A percentile compares a stretch with the other conserved stretches of the same genome.
These are phyloP conservation scores for Colletotrichum chrysophilum DNA, from an alignment of 2,329 filamentous ascomycete species.

Conservation along the genomic window DNA sequence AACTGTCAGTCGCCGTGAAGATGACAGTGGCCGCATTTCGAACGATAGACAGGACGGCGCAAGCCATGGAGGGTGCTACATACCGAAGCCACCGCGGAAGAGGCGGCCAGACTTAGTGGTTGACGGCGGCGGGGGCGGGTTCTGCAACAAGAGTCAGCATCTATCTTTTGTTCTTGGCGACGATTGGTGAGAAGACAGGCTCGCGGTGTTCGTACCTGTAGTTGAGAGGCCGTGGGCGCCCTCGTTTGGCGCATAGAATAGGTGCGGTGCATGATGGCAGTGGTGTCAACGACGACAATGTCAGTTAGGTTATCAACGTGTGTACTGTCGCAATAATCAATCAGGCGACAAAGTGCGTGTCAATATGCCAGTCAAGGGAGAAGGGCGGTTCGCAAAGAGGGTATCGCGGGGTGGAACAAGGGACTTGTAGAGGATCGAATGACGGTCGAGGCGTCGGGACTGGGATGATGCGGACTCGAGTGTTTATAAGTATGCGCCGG, in stretches of 20 bases:
- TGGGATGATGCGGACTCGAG: slow-evolving; percentile 7
- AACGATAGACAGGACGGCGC: neutral
- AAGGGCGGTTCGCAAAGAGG: neutral
- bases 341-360: neutral
- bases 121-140: slow-evolving; percentile 89
- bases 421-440: neutral
- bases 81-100: slow-evolving; percentile 87
- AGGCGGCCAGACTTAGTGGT: slow-evolving; percentile 90
- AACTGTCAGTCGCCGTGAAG: slow-evolving; percentile 21
- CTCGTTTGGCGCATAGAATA: slow-evolving; percentile 98
- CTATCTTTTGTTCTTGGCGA: neutral
- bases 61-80: slow-evolving; percentile 41
- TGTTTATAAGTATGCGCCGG: slow-evolving; percentile 16
- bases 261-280: slow-evolving; percentile 85
- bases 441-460: neutral
- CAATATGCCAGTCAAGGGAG: neutral
- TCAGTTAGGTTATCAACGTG: neutral
- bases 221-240: slow-evolving; percentile 88
- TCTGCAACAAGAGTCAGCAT: slow-evolving; percentile 58
- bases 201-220: slow-evolving; percentile 50
- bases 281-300: neutral
- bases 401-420: slow-evolving; percentile 17
- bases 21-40: neutral
- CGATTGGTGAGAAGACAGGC: neutral
- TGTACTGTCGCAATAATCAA: neutral